A percentile compares a stretch with the other conserved stretches of the same genome.
These are phyloP conservation scores for Botrytis deweyae DNA, from an alignment of 2,329 filamentous ascomycete species.

Conservation along the genomic window DNA sequence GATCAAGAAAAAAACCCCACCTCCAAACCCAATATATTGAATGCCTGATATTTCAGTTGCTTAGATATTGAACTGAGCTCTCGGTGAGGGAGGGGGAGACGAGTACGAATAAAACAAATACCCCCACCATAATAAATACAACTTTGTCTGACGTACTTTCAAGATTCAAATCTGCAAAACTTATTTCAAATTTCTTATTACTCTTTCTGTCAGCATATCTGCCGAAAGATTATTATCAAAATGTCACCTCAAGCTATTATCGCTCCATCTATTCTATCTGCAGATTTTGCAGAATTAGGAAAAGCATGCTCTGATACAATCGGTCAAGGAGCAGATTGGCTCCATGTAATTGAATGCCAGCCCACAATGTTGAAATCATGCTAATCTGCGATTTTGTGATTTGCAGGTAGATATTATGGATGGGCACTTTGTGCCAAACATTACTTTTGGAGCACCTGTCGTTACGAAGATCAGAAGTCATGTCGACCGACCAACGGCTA, in stretches of 20 bases:
- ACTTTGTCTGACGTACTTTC: background rate
- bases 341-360: conserved; percentile 12
- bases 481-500: conserved; percentile 70
- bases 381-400: background rate
- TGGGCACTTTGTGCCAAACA: conserved; percentile 97
- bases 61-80: background rate
- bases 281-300: conserved; percentile 89
- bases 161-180: background rate
- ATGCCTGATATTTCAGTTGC: background rate
- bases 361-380: background rate
- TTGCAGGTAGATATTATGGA: conserved; percentile 86
- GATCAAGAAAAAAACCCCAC: background rate
- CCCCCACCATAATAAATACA: background rate
- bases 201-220: conserved; percentile 11
- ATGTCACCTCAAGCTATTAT: conserved; percentile 95
- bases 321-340: conserved; percentile 77
- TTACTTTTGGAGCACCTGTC: conserved; percentile 93
- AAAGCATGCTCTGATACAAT: conserved; percentile 86
- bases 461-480: conserved; percentile 90
- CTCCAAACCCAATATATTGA: no score
- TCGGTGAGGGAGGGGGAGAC: background rate
- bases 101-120: background rate
- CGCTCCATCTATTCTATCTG: conserved; percentile 95
- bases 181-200: conserved; percentile 1
- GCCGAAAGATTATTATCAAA: background rate